These are phyloP conservation scores for Talaromyces nanjingensis DNA, from an alignment of 495 filamentous ascomycete species.

Conservation along the genomic window DNA sequence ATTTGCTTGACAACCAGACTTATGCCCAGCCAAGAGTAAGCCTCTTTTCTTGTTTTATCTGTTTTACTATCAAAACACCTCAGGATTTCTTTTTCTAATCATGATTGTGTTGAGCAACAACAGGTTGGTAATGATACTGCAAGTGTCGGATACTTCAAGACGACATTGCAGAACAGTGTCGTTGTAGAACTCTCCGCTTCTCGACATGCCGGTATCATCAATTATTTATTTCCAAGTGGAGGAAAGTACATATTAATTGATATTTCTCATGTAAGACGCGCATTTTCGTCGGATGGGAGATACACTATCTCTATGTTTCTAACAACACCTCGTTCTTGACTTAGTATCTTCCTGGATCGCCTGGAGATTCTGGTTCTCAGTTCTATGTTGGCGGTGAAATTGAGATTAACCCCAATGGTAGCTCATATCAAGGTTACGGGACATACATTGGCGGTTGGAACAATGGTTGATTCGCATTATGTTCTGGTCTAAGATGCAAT, in stretches of 20 bases:
- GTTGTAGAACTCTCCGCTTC: conserved; percentile 53
- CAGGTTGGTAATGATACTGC: conserved; percentile 42
- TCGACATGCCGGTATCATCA: conserved; percentile 52
- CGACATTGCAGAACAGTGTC: conserved; percentile 46
- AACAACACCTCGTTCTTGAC: not conserved
- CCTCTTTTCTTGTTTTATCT: conserved; percentile 3
- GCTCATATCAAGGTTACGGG: conserved; percentile 50
- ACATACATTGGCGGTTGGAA: conserved; percentile 57
- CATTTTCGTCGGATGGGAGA: not conserved
- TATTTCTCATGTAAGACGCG: conserved; percentile 38
- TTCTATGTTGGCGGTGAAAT: conserved; percentile 55
- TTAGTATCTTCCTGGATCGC: conserved; percentile 46
- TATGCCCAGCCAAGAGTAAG: conserved; percentile 31
- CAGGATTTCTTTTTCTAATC: not conserved
- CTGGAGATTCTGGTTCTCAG: conserved; percentile 50
- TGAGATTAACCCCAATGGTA: conserved; percentile 37
- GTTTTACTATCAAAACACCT: no score
- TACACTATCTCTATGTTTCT: not conserved
- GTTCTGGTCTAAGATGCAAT: not conserved
- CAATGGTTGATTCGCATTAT: conserved; percentile 27
- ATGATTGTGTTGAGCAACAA: not conserved
- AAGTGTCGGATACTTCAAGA: conserved; percentile 55
- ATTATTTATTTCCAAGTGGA: conserved; percentile 49
- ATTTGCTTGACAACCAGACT: conserved; percentile 34
- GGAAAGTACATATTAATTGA: conserved; percentile 45